Evolutionary conservation across 768 basidiomycete species (phyloP), one percentile per base, ranked within the genome.

Genomic region (Phaeotremella fagi): DNA sequence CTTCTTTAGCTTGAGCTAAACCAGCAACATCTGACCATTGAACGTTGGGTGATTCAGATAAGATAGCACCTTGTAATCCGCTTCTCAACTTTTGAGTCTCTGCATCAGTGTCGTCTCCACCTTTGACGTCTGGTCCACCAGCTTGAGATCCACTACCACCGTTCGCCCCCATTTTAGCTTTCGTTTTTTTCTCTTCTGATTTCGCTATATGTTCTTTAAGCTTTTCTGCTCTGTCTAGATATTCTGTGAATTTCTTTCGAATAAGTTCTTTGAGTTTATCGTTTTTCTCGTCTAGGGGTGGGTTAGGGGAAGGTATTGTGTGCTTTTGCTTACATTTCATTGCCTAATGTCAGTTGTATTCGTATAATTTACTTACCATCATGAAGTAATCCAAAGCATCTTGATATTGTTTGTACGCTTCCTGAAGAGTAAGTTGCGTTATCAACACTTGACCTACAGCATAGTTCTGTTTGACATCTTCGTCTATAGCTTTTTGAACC

Each of bases 1-100:
- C 82, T 36, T 92, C 91, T 75, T 98, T 99, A 38, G 94, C 95
- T 24, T 82, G 84, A 68, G 94, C 91, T 9, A 99, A 80, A 44
- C 95, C 95, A 15, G 95, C 95, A 44, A 99, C 94, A 73, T 99
- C 95, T 67, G 97, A 91, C 95, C 95, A 99, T 64, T 85, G 85
- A 35, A 98, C 86, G 73, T 99, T 89, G 6, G 95, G 95, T 61
- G 84, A 94, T 75, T 98, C 95, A 0, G 85, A 80, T 4, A 99
- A 71, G 64, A 99, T 97, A 16, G 92, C 90, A 75, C 78, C 83
- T 6, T 87, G 79, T 1, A 99, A 80, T 2, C 87, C 89, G 0
- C 87, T 88, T n/a, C 95, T 82, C 28, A 99, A 82, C 73, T 99
- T 99, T 82, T 98, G 97, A 48, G 86, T 81, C 60, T 98, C 95